Base-by-base conservation (phyloP, 352 stramenopile species). In the Phytopythium chamaehyphon region DNA sequence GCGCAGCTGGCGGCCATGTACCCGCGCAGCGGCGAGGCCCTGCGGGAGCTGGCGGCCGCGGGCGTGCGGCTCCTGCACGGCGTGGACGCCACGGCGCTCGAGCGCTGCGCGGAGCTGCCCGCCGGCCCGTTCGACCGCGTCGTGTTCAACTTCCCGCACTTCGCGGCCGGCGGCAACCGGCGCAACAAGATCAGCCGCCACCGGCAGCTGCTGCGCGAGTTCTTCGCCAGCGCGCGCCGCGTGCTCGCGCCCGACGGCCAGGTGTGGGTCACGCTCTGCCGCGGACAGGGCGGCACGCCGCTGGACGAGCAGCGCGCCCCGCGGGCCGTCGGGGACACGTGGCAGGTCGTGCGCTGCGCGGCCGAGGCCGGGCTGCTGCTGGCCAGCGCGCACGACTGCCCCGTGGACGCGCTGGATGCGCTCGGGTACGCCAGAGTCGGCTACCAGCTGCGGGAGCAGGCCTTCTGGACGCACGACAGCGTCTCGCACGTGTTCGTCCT, bases 81-180 rank as follows among this genome's bases (percentile, higher is more conserved):
- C 14, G 70, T 95, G 47, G 85, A 95, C 54, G 84, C 80, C 22
- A 91, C 80, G 5, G 67, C 64, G 28, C 72, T 95, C 18, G 55
- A 84, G 42, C 59, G 51, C 11, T 84, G 79, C 55, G 37, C 61
- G 3, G 55, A 54, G 33, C 24, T 59, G 16, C 28, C 39, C 35
- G 6, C 12, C 45, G 0, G 18, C 44, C 31, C 19, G 18, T 87
- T 88, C 26, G 81, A 93, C 47, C 71, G 79, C 19, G 71, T 95
- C 50, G 78, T 95, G 50, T 95, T 95, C 66, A 95, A 95, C 55
- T 95, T 92, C 55, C 84, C 84, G 33, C 83, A 95, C 48, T 91
- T 78, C 46, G 82, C 78, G 22, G 79, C 85, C n/a, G 75, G 78
- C 40, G 80, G 78, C 44, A 84, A 71, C 44, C 53, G 55, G 36